These are phyloP conservation scores for Euphorbia peplus DNA, from an alignment of 345 rosid genomes.

Conservation along the genomic window DNA sequence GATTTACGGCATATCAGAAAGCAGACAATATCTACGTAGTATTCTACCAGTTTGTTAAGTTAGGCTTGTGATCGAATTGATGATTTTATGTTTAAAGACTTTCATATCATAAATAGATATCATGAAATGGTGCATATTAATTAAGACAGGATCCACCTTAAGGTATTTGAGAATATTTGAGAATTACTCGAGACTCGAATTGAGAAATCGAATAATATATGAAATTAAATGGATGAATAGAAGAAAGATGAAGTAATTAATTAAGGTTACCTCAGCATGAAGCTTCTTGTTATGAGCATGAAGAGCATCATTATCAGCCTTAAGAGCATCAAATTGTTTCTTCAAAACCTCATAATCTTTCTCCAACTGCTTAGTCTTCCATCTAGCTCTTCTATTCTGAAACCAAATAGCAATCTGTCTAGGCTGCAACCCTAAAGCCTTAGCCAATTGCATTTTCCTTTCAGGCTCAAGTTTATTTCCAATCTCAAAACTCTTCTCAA, in stretches of 20 bases:
- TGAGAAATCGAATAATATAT: too few relatives aligned
- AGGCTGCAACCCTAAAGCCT: slow-evolving; percentile 33
- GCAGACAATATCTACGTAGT: too few relatives aligned
- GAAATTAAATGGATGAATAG: too few relatives aligned
- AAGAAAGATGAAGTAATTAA: too few relatives aligned
- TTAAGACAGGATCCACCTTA: too few relatives aligned
- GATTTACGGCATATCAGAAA: too few relatives aligned
- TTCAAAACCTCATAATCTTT: slow-evolving; percentile 32
- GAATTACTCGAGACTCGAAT: too few relatives aligned
- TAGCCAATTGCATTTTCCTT: slow-evolving; percentile 35
- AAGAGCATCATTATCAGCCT: slow-evolving; percentile 33
- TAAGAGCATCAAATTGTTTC: slow-evolving; percentile 33
- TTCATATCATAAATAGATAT: too few relatives aligned
- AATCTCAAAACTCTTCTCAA: slow-evolving; percentile 34
- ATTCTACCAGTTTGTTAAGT: too few relatives aligned
- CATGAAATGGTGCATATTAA: too few relatives aligned
- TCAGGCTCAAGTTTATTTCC: slow-evolving; percentile 41
- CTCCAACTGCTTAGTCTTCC: slow-evolving; percentile 41
- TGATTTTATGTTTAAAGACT: background rate
- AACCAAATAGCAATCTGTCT: slow-evolving; percentile 38
- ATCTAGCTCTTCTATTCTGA: slow-evolving; percentile 37
- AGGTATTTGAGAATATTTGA: too few relatives aligned
- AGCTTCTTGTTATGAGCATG: slow-evolving; percentile 34
- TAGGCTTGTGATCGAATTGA: background rate
- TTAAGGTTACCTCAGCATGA: slow-evolving; percentile 23